Percentiles rank a stretch among this genome's conserved stretches.
phyloP scores from a whole-genome alignment of 1,284 basidiomycete species.

The Meira miltonrushii region DNA sequence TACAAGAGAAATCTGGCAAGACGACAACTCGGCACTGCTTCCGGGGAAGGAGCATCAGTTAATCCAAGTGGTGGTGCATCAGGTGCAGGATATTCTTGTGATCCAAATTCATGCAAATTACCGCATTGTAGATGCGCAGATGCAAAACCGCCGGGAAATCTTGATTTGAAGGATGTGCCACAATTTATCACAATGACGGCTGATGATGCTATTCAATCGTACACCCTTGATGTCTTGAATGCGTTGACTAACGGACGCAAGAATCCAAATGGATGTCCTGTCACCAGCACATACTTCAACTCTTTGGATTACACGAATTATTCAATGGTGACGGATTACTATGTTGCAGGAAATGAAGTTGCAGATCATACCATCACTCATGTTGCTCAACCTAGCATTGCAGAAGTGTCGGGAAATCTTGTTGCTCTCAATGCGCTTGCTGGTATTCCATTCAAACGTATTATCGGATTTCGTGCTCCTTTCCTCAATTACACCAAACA shows the following conservation, averaged over 20 bases:
- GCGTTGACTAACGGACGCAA: slow-evolving; percentile 70
- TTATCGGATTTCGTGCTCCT: slow-evolving; percentile 73
- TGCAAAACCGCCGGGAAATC: slow-evolving; percentile 42
- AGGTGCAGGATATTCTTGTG: slow-evolving; percentile 42
- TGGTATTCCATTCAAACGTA: slow-evolving; percentile 67
- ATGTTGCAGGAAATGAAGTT: slow-evolving; percentile 75
- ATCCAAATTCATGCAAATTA: slow-evolving; percentile 33
- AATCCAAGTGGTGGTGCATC: slow-evolving; percentile 27
- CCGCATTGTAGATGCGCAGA: slow-evolving; percentile 39
- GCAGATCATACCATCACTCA: slow-evolving; percentile 87
- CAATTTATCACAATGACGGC: slow-evolving; percentile 46
- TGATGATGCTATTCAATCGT: slow-evolving; percentile 64
- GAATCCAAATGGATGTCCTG: slow-evolving; percentile 75
- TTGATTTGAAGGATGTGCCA: slow-evolving; percentile 33
- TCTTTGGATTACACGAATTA: slow-evolving; percentile 69
- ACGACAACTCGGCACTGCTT: slow-evolving; percentile 14
- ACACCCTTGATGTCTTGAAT: slow-evolving; percentile 67
- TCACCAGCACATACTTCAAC: slow-evolving; percentile 54
- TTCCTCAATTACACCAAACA: slow-evolving; percentile 66
- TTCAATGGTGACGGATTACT: slow-evolving; percentile 73
- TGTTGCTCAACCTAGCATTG: slow-evolving; percentile 61
- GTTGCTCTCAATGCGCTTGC: slow-evolving; percentile 72
- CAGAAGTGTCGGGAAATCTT: slow-evolving; percentile 64
- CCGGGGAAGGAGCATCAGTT: slow-evolving; percentile 31
- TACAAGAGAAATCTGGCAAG: slow-evolving; percentile 13